Percentiles rank a stretch among this genome's conserved stretches.
Evolutionary conservation across 2,329 filamentous ascomycete genomes (phyloP).

Genomic region (Sarocladiaceae sp.): DNA sequence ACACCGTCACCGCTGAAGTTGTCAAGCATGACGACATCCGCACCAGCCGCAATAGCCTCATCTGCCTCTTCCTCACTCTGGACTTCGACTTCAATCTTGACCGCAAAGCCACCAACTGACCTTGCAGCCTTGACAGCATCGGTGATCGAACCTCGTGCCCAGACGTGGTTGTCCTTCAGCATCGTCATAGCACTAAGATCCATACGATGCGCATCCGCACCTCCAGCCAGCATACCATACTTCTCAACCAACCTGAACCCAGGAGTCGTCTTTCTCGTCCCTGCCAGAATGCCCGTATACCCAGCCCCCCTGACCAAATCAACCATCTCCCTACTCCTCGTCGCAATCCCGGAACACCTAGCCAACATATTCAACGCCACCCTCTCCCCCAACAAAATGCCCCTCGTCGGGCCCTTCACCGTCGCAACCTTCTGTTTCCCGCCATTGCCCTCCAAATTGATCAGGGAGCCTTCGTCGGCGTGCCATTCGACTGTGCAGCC

Average conservation of each 20-base stretch:
- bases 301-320: constrained; percentile 58
- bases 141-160: constrained; percentile 82
- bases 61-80: constrained; percentile 84
- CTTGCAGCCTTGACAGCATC: constrained; percentile 82
- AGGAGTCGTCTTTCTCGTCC: constrained; percentile 94
- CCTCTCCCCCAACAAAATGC: constrained; percentile 82
- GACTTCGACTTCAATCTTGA: constrained; percentile 96
- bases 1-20: constrained; percentile 85
- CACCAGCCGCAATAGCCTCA: constrained; percentile 84
- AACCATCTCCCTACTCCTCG: constrained; percentile 55
- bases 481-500: constrained; percentile 93
- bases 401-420: constrained; percentile 76
- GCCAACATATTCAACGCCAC: constrained; percentile 89
- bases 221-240: constrained; percentile 94
- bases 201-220: constrained; percentile 86
- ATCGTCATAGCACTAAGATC: constrained; percentile 95
- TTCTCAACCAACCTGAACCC: constrained; percentile 96
- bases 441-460: constrained; percentile 54
- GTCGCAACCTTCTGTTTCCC: constrained; percentile 66
- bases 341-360: constrained; percentile 87
- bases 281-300: constrained; percentile 81
- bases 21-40: constrained; percentile 95
- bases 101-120: constrained; percentile 77
- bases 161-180: constrained; percentile 99
- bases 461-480: constrained; percentile 65